Conservation (phyloP, 805 yeast species). For the Spathaspora passalidarum region DNA sequence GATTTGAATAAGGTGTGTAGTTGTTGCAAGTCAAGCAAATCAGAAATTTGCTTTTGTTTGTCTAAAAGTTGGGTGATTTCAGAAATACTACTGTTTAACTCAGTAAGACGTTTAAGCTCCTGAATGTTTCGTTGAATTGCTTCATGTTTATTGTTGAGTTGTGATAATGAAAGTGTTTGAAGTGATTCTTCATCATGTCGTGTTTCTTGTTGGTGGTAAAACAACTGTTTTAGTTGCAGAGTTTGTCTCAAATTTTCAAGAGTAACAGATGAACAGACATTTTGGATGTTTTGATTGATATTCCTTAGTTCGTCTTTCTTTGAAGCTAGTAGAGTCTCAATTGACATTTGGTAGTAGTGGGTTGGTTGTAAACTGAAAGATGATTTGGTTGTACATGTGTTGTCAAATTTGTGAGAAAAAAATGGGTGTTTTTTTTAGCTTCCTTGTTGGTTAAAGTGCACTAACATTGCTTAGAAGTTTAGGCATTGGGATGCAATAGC, state of each 20-base stretch:
- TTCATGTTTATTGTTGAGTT: slow-evolving; percentile 12
- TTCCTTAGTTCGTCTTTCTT: background rate
- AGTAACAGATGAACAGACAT: background rate
- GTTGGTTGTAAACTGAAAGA: too few relatives aligned
- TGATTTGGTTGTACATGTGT: too few relatives aligned
- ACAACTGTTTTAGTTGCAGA: slow-evolving; percentile 2
- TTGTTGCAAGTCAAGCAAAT: slow-evolving; percentile 11
- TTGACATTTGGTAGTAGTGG: background rate
- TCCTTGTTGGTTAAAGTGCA: too few relatives aligned
- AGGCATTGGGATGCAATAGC: too few relatives aligned
- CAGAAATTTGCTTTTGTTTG: slow-evolving; percentile 3
- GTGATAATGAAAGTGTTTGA: slow-evolving; percentile 7
- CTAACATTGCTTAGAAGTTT: too few relatives aligned
- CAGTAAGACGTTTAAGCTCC: slow-evolving; percentile 14
- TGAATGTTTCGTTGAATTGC: slow-evolving; percentile 9
- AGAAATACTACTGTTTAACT: background rate
- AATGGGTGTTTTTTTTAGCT: too few relatives aligned
- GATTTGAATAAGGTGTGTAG: slow-evolving; percentile 5
- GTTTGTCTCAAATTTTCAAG: slow-evolving; percentile 1
- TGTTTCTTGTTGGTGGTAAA: background rate
- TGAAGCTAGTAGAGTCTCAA: background rate
- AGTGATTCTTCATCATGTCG: background rate
- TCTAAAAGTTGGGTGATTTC: slow-evolving; percentile 8
- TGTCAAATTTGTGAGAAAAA: too few relatives aligned
- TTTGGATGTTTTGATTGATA: background rate